Base-by-base conservation (phyloP, 352 stramenopile genomes). In the Nothophytophthora sp. region DNA sequence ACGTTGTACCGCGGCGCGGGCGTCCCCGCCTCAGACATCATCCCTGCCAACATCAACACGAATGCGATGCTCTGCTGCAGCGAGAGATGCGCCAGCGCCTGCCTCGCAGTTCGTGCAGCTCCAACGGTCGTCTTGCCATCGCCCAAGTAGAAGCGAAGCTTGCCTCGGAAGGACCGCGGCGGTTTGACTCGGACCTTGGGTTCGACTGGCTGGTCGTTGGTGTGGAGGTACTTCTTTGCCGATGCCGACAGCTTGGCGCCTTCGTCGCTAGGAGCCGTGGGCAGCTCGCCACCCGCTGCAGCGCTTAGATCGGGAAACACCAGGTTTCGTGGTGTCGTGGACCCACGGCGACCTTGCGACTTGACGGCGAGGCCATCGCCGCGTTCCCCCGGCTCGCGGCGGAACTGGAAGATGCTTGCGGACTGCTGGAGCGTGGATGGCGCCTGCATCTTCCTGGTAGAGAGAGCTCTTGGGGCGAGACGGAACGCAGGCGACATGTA, bases 1-100 rank as follows among this genome's bases (percentile, higher is more conserved):
- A 84, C 72, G 53, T 93, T 93, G 69, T 90, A 85, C 5, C 82
- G 61, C 19, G 82, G 81, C 13, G 64, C 70, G 5, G 80, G 82
- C 1, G 80, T 87, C 11, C 76, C 65, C 16, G 66, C 64, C 44
- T 91, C 80, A 1, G 77, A 88, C 10, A 91, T 12, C 44, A 93
- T 69, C 1, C 73, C 76, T n/a, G 64, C 52, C 30, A 91, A 18
- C 15, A 88, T 38, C 25, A 88, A 61, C 23, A 75, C 8, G 37
- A 83, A 88, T 28, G 76, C 69, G 30, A 83, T 67, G 29, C 69
- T 54, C 45, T 88, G 77, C 25, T 85, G 80, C 9, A 86, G 48
- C 11, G 67, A 73, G 15, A 86, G 59, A 30, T 83, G 58, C 4
- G 50, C 55, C 36, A 76, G 54, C 15, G 81, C 50, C 1, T 69